Conservation (phyloP, 2,329 filamentous ascomycete species). For the Curvularia sp. region DNA sequence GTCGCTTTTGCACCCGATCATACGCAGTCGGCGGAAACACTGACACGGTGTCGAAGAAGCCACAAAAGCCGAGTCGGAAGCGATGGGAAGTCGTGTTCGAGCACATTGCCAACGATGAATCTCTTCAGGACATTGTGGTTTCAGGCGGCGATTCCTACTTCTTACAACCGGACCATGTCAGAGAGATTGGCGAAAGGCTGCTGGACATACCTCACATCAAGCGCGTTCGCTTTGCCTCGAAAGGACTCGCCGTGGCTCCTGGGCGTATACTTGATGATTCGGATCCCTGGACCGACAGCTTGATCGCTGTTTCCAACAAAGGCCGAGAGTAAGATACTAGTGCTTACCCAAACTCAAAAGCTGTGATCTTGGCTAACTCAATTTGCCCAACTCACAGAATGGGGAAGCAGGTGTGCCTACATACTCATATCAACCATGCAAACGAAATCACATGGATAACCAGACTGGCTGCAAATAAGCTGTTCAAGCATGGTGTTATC, state of each 20-base stretch:
- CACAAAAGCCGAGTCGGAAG: slow-evolving; percentile 51
- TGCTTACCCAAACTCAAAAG: too few relatives aligned
- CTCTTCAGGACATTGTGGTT: slow-evolving; percentile 66
- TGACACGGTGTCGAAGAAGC: slow-evolving; percentile 54
- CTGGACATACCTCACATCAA: slow-evolving; percentile 65
- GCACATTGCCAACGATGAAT: slow-evolving; percentile 61
- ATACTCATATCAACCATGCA: slow-evolving; percentile 72
- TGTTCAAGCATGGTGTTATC: slow-evolving; percentile 61
- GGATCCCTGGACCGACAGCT: slow-evolving; percentile 62
- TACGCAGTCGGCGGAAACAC: slow-evolving; percentile 66
- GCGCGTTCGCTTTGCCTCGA: slow-evolving; percentile 68
- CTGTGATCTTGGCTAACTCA: not conserved
- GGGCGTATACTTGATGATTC: slow-evolving; percentile 61
- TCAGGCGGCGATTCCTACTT: slow-evolving; percentile 70
- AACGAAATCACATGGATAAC: slow-evolving; percentile 69
- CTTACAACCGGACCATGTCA: slow-evolving; percentile 61
- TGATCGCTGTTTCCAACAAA: slow-evolving; percentile 60
- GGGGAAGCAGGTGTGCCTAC: slow-evolving; percentile 67
- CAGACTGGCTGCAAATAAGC: slow-evolving; percentile 58
- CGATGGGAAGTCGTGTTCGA: slow-evolving; percentile 66
- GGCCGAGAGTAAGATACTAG: slow-evolving; percentile 52
- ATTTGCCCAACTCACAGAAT: slow-evolving; percentile 24
- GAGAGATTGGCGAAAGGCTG: slow-evolving; percentile 61
- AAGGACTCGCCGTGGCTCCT: slow-evolving; percentile 67
- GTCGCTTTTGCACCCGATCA: slow-evolving; percentile 68